phyloP scores from a whole-genome alignment of 305 asterid species.

The Fraxinus nigra region DNA sequence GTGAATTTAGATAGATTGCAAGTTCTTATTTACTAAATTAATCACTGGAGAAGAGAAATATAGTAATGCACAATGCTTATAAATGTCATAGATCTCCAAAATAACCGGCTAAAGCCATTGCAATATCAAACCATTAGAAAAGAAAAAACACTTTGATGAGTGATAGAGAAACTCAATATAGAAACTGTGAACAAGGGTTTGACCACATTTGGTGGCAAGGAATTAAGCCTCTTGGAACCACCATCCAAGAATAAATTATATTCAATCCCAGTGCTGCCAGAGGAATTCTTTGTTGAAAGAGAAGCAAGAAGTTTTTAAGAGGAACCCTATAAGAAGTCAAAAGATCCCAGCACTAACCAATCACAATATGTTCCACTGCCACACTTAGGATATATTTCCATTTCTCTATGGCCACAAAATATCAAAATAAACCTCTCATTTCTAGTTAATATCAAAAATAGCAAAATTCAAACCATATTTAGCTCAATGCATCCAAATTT shows the following conservation, averaged over 20 bases:
- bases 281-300: neutral
- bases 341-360: neutral
- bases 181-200: neutral
- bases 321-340: neutral
- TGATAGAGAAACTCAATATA: neutral
- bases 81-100: neutral
- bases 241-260: neutral
- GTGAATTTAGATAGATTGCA: neutral
- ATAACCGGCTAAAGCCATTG: neutral
- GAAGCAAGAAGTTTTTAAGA: neutral
- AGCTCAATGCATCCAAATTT: neutral
- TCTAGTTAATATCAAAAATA: neutral
- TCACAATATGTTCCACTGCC: neutral
- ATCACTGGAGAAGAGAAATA: neutral
- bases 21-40: neutral
- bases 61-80: neutral
- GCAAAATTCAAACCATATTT: neutral
- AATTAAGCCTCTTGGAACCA: neutral
- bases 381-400: neutral
- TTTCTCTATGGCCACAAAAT: neutral
- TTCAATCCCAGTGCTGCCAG: neutral
- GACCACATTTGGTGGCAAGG: neutral
- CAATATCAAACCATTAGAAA: neutral
- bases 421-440: neutral
- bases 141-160: neutral